Percentiles rank a stretch among this genome's conserved stretches.
Conservation (phyloP, 768 basidiomycete species). For the Hygrophorus pudorinus region DNA sequence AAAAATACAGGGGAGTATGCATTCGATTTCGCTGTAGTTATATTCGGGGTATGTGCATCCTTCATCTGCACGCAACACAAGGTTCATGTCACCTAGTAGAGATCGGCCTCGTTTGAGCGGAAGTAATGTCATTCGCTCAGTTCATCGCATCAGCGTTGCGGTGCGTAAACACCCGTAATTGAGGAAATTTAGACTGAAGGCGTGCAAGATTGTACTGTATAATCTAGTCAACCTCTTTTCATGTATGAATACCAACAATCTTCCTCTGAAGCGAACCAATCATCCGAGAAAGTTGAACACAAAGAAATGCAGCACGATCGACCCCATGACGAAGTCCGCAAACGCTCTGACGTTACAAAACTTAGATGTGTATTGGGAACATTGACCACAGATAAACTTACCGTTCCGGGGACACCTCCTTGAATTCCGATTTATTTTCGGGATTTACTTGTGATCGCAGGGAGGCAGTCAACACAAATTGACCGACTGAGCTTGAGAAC, state of each 20-base stretch:
- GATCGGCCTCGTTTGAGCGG: slow-evolving; percentile 69
- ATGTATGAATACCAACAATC: not conserved
- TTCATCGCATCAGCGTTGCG: not conserved
- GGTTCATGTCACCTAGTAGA: slow-evolving; percentile 25
- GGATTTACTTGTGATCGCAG: slow-evolving; percentile 90
- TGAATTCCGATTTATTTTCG: slow-evolving; percentile 72
- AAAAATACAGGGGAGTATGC: slow-evolving; percentile 59
- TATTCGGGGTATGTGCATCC: slow-evolving; percentile 55
- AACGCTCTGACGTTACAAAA: slow-evolving; percentile 72
- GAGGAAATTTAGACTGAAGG: not conserved
- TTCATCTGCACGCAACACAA: slow-evolving; percentile 3
- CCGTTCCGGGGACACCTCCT: slow-evolving; percentile 90
- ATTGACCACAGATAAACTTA: slow-evolving; percentile 23
- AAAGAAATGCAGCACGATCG: slow-evolving; percentile 94
- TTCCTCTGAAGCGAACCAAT: not conserved
- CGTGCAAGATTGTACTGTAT: not conserved
- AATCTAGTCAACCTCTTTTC: not conserved
- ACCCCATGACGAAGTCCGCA: slow-evolving; percentile 92
- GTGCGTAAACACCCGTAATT: not conserved
- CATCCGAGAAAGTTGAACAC: slow-evolving; percentile 97
- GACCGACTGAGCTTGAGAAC: slow-evolving; percentile 88
- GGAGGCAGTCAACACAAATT: slow-evolving; percentile 92
- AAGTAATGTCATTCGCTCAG: too few species aligned
- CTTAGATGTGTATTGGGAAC: slow-evolving; percentile 1
- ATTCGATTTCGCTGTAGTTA: slow-evolving; percentile 80